phyloP scores from a whole-genome alignment of 768 basidiomycete genomes.

The Suillus spraguei region DNA sequence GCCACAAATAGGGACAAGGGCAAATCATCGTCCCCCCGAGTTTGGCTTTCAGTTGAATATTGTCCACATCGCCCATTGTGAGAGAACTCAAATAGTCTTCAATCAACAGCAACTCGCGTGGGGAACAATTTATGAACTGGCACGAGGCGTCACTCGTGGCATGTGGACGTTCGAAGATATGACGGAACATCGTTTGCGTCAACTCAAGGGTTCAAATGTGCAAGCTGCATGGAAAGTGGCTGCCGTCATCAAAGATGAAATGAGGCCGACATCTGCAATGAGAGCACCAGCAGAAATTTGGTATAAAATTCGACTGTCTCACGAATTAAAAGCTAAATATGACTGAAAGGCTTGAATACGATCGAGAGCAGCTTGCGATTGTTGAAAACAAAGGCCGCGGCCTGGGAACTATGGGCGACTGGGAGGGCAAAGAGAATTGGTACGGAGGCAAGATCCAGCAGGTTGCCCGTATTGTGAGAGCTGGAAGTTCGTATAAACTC shows the following conservation, averaged over 20 bases:
- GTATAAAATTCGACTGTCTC: slow-evolving; percentile 13
- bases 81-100: slow-evolving; percentile 30
- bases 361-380: slow-evolving; percentile 68
- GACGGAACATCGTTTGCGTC: slow-evolving; percentile 25
- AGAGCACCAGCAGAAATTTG: slow-evolving; percentile 23
- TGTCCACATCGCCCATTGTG: slow-evolving; percentile 35
- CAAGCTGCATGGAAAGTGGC: slow-evolving; percentile 32
- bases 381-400: slow-evolving; percentile 56
- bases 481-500: slow-evolving; percentile 34
- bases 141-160: slow-evolving; percentile 40
- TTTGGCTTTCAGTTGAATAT: slow-evolving; percentile 6
- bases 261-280: not conserved
- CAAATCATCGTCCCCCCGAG: not conserved
- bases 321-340: not conserved
- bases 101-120: slow-evolving; percentile 40
- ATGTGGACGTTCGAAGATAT: slow-evolving; percentile 42
- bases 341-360: slow-evolving; percentile 46
- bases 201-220: slow-evolving; percentile 36
- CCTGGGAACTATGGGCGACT: slow-evolving; percentile 61
- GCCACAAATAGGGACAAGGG: slow-evolving; percentile 2
- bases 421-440: slow-evolving; percentile 55
- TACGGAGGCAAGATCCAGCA: slow-evolving; percentile 74
- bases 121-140: slow-evolving; percentile 49
- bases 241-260: slow-evolving; percentile 25
- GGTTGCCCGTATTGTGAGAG: slow-evolving; percentile 41